These are phyloP conservation scores for Rhizopogon vulgaris DNA, from an alignment of 768 basidiomycete genomes.

Conservation along the genomic window DNA sequence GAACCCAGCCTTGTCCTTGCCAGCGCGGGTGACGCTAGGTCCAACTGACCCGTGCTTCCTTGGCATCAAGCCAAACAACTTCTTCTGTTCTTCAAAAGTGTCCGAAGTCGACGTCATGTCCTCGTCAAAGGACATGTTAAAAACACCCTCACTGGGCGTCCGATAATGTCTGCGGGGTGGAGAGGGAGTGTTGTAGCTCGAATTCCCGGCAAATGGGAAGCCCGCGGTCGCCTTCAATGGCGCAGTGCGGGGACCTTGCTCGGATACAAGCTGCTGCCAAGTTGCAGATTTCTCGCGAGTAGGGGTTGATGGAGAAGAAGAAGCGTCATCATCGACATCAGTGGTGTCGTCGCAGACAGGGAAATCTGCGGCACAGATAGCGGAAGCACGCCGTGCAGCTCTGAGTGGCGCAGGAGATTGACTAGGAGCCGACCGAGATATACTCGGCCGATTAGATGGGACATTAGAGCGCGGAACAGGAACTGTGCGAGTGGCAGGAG, in stretches of 20 bases:
- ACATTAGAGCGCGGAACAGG: slow-evolving; percentile 38
- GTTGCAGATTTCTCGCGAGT: slow-evolving; percentile 33
- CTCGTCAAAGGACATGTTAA: slow-evolving; percentile 70
- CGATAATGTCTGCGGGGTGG: slow-evolving; percentile 45
- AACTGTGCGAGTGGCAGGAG: slow-evolving; percentile 37
- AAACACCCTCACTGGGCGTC: slow-evolving; percentile 69
- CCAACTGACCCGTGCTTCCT: slow-evolving; percentile 26
- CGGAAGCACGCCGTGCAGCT: slow-evolving; percentile 26
- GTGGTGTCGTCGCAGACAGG: slow-evolving; percentile 72
- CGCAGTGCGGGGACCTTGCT: slow-evolving; percentile 45
- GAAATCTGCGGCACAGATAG: slow-evolving; percentile 36
- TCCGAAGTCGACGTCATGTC: slow-evolving; percentile 41
- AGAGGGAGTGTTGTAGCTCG: slow-evolving; percentile 29
- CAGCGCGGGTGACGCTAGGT: slow-evolving; percentile 16
- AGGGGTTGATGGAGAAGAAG: slow-evolving; percentile 47
- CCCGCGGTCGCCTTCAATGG: slow-evolving; percentile 33
- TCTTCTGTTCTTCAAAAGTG: slow-evolving; percentile 31
- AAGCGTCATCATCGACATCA: slow-evolving; percentile 37
- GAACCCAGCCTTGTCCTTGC: slow-evolving; percentile 39
- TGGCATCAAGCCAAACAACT: slow-evolving; percentile 26
- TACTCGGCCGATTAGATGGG: slow-evolving; percentile 15
- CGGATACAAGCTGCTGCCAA: slow-evolving; percentile 30
- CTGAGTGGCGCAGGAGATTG: slow-evolving; percentile 30
- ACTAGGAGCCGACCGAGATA: slow-evolving; percentile 50
- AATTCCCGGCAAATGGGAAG: slow-evolving; percentile 35